Conservation (phyloP, 2,329 filamentous ascomycete species). For the Scedosporium apiospermum region DNA sequence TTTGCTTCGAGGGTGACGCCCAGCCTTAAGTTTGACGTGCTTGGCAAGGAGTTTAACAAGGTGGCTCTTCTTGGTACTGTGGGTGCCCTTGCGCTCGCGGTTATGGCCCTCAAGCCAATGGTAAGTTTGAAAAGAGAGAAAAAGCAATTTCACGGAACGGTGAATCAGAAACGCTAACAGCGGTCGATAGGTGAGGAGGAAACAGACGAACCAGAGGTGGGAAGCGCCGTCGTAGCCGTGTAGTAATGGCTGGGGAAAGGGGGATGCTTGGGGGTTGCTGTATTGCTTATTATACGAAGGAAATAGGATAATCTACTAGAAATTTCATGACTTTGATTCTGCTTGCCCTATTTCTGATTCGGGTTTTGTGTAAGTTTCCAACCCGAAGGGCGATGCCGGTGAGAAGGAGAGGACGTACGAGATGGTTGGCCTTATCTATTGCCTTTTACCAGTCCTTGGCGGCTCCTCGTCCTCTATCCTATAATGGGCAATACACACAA, state of each 20-base stretch:
- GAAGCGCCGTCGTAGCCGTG: constrained; percentile 18
- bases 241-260: neutral
- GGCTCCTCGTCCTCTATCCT: too few relatives aligned
- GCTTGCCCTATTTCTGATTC: too few relatives aligned
- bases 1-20: constrained; percentile 83
- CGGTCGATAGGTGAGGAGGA: constrained; percentile 41
- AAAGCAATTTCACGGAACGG: neutral
- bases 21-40: constrained; percentile 80
- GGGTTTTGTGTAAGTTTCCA: too few relatives aligned
- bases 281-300: too few relatives aligned
- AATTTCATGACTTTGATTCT: too few relatives aligned
- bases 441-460: too few relatives aligned
- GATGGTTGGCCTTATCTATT: too few relatives aligned
- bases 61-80: constrained; percentile 77
- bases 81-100: constrained; percentile 65
- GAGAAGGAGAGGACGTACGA: too few relatives aligned
- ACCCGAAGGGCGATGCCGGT: too few relatives aligned
- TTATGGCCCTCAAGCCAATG: constrained; percentile 72
- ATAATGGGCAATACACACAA: too few relatives aligned
- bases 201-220: constrained; percentile 61
- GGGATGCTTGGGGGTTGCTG: too few relatives aligned
- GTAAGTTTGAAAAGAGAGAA: constrained; percentile 43
- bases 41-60: constrained; percentile 93
- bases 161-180: constrained; percentile 20
- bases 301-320: too few relatives aligned